A percentile compares a stretch with the other conserved stretches of the same genome.
phyloP scores from a whole-genome alignment of 768 basidiomycete species.

The Termitomyces sp. region DNA sequence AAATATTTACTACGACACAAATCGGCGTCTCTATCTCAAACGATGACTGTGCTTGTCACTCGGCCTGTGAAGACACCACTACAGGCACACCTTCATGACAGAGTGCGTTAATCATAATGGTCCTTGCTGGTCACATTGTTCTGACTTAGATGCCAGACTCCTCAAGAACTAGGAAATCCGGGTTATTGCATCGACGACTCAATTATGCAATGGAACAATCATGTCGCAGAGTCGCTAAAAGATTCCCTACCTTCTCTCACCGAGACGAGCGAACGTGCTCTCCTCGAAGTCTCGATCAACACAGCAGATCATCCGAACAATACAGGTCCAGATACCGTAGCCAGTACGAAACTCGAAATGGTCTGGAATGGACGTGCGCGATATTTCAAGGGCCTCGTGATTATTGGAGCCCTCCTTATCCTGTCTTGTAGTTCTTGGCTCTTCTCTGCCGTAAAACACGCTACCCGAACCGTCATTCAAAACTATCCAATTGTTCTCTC shows the following conservation, averaged over 20 bases:
- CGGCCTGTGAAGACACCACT: neutral
- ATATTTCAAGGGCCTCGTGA: neutral
- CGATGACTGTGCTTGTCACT: constrained; percentile 1
- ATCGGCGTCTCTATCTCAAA: neutral
- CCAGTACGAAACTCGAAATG: neutral
- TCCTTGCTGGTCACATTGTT: neutral
- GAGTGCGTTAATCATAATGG: neutral
- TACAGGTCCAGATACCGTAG: neutral
- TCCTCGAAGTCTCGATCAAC: neutral
- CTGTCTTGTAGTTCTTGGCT: neutral
- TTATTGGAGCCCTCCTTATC: neutral
- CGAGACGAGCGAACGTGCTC: neutral
- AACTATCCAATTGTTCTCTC: neutral
- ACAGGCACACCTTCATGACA: neutral
- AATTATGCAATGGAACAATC: neutral
- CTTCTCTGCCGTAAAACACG: neutral
- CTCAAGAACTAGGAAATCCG: neutral
- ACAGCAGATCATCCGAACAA: neutral
- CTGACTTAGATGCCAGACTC: neutral
- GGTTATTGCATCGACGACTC: neutral
- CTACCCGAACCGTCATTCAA: neutral
- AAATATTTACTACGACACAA: neutral
- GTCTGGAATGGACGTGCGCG: neutral
- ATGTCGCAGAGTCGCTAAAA: neutral
- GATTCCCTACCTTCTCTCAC: neutral